These are phyloP conservation scores for Lasiodiplodia citricola DNA, from an alignment of 2,329 filamentous ascomycete genomes.

Conservation along the genomic window DNA sequence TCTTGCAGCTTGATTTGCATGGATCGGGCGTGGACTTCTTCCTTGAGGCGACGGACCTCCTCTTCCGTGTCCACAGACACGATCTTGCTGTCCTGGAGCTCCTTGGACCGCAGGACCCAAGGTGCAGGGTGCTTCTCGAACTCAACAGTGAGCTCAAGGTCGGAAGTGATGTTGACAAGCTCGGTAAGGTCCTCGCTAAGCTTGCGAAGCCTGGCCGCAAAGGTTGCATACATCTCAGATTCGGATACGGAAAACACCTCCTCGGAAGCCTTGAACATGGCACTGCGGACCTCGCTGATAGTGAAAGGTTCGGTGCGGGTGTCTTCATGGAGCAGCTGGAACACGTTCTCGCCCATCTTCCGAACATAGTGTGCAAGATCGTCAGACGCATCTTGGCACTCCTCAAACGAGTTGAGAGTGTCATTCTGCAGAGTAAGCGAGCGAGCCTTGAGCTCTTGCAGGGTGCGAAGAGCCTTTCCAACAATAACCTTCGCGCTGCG, in stretches of 20 bases:
- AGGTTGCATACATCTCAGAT: constrained; percentile 71
- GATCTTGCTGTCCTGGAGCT: constrained; percentile 81
- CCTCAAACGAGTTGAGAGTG: constrained; percentile 71
- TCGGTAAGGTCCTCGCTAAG: constrained; percentile 70
- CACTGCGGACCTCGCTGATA: constrained; percentile 25
- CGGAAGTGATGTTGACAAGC: constrained; percentile 65
- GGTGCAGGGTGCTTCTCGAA: constrained; percentile 76
- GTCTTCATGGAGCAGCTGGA: constrained; percentile 72
- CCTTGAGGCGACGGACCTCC: constrained; percentile 78
- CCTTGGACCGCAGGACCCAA: constrained; percentile 81
- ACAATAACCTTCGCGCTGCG: constrained; percentile 84
- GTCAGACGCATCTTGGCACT: constrained; percentile 67
- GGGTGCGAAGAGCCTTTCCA: constrained; percentile 75
- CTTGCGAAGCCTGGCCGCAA: constrained; percentile 69
- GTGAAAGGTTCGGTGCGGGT: constrained; percentile 55
- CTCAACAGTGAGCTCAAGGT: constrained; percentile 52
- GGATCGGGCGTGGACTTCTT: constrained; percentile 79
- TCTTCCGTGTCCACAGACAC: constrained; percentile 83
- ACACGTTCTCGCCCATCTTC: constrained; percentile 69
- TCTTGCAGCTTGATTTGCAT: constrained; percentile 60
- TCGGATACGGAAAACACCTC: constrained; percentile 58
- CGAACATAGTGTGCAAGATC: constrained; percentile 71
- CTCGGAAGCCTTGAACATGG: constrained; percentile 23
- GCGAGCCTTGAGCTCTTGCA: constrained; percentile 77
- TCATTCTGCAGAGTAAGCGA: constrained; percentile 75